Evolutionary conservation across 2,329 filamentous ascomycete species (phyloP).

Genomic region (Fusarium sp.): DNA sequence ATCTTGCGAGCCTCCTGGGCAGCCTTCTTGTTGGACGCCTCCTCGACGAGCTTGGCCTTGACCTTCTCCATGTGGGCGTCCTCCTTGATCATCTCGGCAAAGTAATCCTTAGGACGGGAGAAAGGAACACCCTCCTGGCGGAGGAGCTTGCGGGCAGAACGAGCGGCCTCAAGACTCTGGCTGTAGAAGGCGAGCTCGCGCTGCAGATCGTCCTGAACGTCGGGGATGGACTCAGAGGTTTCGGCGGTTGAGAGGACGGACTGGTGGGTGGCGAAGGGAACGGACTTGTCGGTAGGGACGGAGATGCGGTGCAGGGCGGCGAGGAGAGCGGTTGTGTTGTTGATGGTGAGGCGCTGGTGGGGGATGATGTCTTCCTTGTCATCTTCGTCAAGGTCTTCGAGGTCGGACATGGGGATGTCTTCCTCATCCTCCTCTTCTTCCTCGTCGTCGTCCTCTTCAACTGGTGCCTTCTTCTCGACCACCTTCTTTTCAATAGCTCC

Average conservation of each 20-base stretch:
- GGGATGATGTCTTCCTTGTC: slow-evolving; percentile 90
- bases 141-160: slow-evolving; percentile 79
- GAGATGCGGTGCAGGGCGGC: slow-evolving; percentile 83
- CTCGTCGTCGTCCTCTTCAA: slow-evolving; percentile 63
- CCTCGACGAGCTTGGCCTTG: slow-evolving; percentile 92
- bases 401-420: slow-evolving; percentile 90
- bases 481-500: slow-evolving; percentile 49
- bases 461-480: slow-evolving; percentile 38
- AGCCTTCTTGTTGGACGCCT: slow-evolving; percentile 93
- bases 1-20: slow-evolving; percentile 91
- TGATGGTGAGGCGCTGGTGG: slow-evolving; percentile 94
- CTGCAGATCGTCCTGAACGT: slow-evolving; percentile 91
- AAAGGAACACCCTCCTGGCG: slow-evolving; percentile 89
- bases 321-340: slow-evolving; percentile 91
- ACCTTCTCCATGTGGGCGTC: slow-evolving; percentile 99
- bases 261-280: slow-evolving; percentile 88
- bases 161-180: slow-evolving; percentile 85
- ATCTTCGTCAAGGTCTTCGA: slow-evolving; percentile 82
- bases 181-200: slow-evolving; percentile 95
- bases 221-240: slow-evolving; percentile 77
- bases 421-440: slow-evolving; percentile 84
- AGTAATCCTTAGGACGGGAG: slow-evolving; percentile 92
- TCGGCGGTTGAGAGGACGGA: slow-evolving; percentile 77
- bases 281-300: slow-evolving; percentile 74
- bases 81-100: slow-evolving; percentile 98